phyloP scores from a whole-genome alignment of 495 filamentous ascomycete genomes.

The Tuber microsphaerosporum region DNA sequence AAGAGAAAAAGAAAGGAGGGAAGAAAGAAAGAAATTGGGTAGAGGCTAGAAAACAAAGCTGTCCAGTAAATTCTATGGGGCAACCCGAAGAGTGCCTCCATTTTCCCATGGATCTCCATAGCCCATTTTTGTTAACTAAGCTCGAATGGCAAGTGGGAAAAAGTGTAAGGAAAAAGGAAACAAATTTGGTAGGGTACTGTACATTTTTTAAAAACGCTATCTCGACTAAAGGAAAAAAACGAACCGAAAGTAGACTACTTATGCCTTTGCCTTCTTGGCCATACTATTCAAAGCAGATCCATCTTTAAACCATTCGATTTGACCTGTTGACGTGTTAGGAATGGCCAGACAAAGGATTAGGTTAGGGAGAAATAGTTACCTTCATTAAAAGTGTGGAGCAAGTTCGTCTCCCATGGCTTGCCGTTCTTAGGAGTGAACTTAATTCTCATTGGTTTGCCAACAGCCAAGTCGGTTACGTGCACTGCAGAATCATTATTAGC shows the following conservation, averaged over 20 bases:
- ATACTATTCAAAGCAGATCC: conserved; percentile 96
- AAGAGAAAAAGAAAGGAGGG: background rate
- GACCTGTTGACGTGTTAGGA: conserved; percentile 45
- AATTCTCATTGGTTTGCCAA: conserved; percentile 90
- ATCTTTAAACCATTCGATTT: conserved; percentile 98
- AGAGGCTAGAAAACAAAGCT: conserved; percentile 44
- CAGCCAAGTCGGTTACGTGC: conserved; percentile 79
- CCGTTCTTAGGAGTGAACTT: conserved; percentile 83
- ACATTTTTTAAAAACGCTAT: background rate
- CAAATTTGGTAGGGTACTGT: background rate
- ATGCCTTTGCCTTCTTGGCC: conserved; percentile 55
- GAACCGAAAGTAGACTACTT: background rate
- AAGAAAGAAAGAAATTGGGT: conserved; percentile 4
- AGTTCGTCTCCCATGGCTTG: conserved; percentile 67
- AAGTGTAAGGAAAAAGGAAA: background rate
- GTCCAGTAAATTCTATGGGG: conserved; percentile 46
- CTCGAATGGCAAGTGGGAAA: background rate
- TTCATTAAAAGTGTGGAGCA: conserved; percentile 94
- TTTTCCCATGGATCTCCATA: conserved; percentile 32
- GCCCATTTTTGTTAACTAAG: background rate
- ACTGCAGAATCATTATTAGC: conserved; percentile 57
- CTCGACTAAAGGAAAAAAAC: conserved; percentile 18
- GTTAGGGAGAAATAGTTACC: conserved; percentile 17
- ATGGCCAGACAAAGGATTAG: background rate
- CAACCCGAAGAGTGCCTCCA: conserved; percentile 44